Evolutionary conservation across 1,284 basidiomycete species (phyloP).

Genomic region (Leucoagaricus sp.): DNA sequence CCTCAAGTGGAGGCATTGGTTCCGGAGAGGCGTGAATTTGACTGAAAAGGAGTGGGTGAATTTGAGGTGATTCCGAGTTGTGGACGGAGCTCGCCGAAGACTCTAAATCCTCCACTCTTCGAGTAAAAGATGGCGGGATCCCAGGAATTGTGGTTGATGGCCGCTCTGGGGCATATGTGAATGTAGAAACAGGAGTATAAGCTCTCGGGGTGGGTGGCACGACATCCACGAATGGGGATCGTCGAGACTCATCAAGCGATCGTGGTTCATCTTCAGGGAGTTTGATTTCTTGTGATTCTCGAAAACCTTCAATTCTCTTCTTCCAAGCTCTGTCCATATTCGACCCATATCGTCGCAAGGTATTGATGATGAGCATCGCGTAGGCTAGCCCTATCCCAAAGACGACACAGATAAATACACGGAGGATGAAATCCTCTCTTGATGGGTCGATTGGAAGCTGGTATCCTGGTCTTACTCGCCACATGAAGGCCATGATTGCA

Average conservation of each 20-base stretch:
- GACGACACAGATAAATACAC: slow-evolving; percentile 47
- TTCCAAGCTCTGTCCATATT: slow-evolving; percentile 28
- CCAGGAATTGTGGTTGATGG: not conserved
- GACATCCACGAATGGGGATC: not conserved
- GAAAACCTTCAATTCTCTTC: slow-evolving; percentile 20
- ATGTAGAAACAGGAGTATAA: not conserved
- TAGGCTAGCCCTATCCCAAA: slow-evolving; percentile 53
- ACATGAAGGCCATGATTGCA: slow-evolving; percentile 16
- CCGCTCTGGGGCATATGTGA: not conserved
- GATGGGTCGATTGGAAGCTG: slow-evolving; percentile 26
- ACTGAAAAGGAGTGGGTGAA: not conserved
- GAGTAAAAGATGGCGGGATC: not conserved
- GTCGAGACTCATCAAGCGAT: not conserved
- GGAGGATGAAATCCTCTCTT: slow-evolving; percentile 44
- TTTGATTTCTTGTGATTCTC: slow-evolving; percentile 3
- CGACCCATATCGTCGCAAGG: slow-evolving; percentile 49
- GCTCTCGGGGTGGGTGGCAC: not conserved
- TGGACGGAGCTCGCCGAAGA: not conserved
- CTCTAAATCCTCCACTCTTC: not conserved
- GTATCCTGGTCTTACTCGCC: slow-evolving; percentile 37
- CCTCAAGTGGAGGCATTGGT: not conserved
- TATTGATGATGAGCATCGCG: slow-evolving; percentile 48
- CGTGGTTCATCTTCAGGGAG: not conserved
- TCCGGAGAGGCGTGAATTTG: not conserved
- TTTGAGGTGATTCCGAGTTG: not conserved